These are phyloP conservation scores for Phyllosticta citribraziliensis DNA, from an alignment of 2,329 filamentous ascomycete species.

Conservation along the genomic window DNA sequence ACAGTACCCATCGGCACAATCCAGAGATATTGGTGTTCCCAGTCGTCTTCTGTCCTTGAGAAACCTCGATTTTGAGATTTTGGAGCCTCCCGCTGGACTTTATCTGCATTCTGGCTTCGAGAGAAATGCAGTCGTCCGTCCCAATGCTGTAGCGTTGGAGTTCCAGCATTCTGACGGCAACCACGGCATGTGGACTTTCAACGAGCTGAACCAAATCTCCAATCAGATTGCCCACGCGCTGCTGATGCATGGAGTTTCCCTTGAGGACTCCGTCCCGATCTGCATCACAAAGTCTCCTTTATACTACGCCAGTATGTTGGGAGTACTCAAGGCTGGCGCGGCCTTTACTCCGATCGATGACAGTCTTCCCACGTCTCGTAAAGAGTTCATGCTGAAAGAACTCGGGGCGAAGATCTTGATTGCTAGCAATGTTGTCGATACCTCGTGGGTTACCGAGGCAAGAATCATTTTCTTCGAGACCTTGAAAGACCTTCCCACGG, in stretches of 20 bases:
- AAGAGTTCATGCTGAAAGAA: slow-evolving; percentile 25
- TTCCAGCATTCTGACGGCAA: slow-evolving; percentile 25
- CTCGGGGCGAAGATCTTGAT: slow-evolving; percentile 23
- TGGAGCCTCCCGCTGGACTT: slow-evolving; percentile 4
- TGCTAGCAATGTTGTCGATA: slow-evolving; percentile 9
- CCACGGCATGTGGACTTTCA: slow-evolving; percentile 25
- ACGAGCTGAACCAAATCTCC: slow-evolving; percentile 20
- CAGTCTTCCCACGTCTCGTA: slow-evolving; percentile 25
- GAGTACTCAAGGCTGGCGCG: slow-evolving; percentile 30
- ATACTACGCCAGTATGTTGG: slow-evolving; percentile 29
- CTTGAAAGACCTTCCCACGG: slow-evolving; percentile 11
- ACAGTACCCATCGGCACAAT: slow-evolving; percentile 15
- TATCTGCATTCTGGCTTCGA: slow-evolving; percentile 32
- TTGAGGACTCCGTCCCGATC: slow-evolving; percentile 27
- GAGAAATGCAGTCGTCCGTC: slow-evolving; percentile 19
- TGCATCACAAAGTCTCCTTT: slow-evolving; percentile 24
- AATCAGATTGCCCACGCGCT: slow-evolving; percentile 26
- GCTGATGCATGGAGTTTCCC: slow-evolving; percentile 15
- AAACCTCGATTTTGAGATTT: slow-evolving; percentile 15
- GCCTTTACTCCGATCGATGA: slow-evolving; percentile 29
- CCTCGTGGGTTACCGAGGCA: slow-evolving; percentile 11
- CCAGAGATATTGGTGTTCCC: slow-evolving; percentile 16
- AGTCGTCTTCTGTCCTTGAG: slow-evolving; percentile 17
- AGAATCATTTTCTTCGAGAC: slow-evolving; percentile 11
- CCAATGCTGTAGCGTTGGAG: slow-evolving; percentile 27